A percentile compares a stretch with the other conserved stretches of the same genome.
Conservation (phyloP, 345 rosid species). For the Erodium maritimum region DNA sequence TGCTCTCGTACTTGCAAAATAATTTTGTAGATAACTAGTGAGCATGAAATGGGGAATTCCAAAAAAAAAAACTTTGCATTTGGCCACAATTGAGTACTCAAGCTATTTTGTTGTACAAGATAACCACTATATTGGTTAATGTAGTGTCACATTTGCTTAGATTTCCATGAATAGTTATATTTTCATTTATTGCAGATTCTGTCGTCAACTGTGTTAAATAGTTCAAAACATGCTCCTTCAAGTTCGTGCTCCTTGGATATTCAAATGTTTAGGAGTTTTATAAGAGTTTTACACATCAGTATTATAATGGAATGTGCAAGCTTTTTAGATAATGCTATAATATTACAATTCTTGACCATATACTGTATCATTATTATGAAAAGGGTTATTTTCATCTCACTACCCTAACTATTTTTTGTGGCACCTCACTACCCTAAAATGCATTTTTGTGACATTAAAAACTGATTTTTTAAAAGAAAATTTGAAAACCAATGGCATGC, state of each 20-base stretch:
- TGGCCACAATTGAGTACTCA: not conserved
- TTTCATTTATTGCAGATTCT: not conserved
- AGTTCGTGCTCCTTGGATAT: too few species aligned
- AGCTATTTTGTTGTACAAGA: not conserved
- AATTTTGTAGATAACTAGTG: not conserved
- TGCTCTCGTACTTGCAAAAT: constrained; percentile 1
- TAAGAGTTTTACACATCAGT: not conserved
- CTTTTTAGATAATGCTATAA: not conserved
- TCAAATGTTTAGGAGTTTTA: not conserved
- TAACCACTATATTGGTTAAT: too few species aligned
- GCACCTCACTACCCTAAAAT: too few species aligned
- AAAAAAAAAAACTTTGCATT: not conserved
- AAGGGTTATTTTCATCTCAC: too few species aligned
- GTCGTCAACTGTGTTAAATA: not conserved
- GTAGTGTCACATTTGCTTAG: too few species aligned
- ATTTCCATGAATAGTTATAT: too few species aligned
- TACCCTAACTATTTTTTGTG: too few species aligned
- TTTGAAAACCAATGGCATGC: too few species aligned
- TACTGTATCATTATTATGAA: too few species aligned
- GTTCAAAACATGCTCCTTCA: not conserved
- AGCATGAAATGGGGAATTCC: not conserved
- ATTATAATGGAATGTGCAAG: not conserved
- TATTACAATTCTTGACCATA: not conserved
- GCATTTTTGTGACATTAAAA: too few species aligned
- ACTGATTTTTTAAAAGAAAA: too few species aligned